Evolutionary conservation across 2,329 filamentous ascomycete genomes (phyloP), one percentile per base, ranked within the genome.

Genomic region (Cryphonectria parasitica): DNA sequence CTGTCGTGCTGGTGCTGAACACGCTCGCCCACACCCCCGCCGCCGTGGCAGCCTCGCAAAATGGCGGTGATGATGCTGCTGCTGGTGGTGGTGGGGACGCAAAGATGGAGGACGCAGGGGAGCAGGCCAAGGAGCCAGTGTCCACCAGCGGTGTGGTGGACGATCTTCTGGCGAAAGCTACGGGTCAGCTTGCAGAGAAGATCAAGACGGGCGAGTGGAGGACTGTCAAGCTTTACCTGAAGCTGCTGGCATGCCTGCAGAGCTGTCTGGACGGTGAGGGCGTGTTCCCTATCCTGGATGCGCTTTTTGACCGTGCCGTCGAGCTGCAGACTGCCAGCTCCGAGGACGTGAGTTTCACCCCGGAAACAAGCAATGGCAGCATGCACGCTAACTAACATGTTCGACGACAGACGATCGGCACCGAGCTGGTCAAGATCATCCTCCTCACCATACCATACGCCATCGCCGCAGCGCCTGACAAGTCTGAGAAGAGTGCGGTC

Each of bases 361-460:
- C 13, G 8, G 49, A 7, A 10, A 0, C 28, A 19, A 13, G 22
- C 11, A 39, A 10, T 11, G 8, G 19, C 28, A 25, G 1, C 5
- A 52, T 34, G n/a, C n/a, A 43, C 52, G 36, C 43, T 60, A 1
- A 60, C 54, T 68, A 25, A 72, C 58, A 7, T 7, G 25, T 15
- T 28, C 28, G 69, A 67, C 66, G 19, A 17, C 69, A 90, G 87
- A 90, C 88, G 0, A 88, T 91, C 73, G 89, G 89, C 64, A 90
- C 97, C 58, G 96, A 98, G 82, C 88, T 99, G 45, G 94, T 98
- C 79, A 98, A 98, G 82, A 95, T 98, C 76, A 98, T 99, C 74
- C 89, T 98, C 61, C 89, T 98, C 64, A 97, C 95, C 0, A 92
- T 99, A 71, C 95, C 96, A 0, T 99, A 98, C 79, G 86, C 94